Conservation (phyloP, 1,284 basidiomycete genomes). For the Chalciporus sp. region DNA sequence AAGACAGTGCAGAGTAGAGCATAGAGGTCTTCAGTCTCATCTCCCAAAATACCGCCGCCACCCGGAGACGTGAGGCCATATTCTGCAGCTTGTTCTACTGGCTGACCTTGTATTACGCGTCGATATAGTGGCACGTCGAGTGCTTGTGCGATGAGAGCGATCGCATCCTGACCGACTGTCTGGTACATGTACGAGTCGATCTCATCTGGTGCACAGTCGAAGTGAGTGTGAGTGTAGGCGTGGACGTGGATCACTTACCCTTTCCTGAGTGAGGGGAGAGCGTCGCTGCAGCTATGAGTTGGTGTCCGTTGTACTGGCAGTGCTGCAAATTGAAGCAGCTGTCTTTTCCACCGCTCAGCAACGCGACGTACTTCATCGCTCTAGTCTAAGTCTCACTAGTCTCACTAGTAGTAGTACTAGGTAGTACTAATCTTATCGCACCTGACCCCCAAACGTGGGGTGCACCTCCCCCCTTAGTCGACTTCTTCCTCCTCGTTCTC, state of each 20-base stretch:
- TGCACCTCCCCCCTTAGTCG: neutral
- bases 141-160: conserved; percentile 85
- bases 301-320: conserved; percentile 85
- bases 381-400: neutral
- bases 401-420: too few relatives aligned
- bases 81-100: conserved; percentile 81
- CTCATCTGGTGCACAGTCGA: conserved; percentile 71
- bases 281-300: conserved; percentile 88
- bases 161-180: conserved; percentile 94
- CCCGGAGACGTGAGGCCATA: conserved; percentile 72
- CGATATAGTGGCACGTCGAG: conserved; percentile 88
- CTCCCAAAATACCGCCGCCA: conserved; percentile 63
- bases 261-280: conserved; percentile 83
- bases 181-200: conserved; percentile 99
- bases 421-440: conserved; percentile 21
- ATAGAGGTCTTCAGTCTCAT: conserved; percentile 96
- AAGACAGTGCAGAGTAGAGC: conserved; percentile 79
- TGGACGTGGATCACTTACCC: conserved; percentile 51
- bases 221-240: conserved; percentile 12
- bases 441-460: conserved; percentile 24
- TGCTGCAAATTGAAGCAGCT: conserved; percentile 96
- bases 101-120: conserved; percentile 77
- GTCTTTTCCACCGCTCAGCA: conserved; percentile 98
- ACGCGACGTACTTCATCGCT: conserved; percentile 89
- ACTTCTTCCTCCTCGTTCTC: neutral